Conservation (phyloP, 2,329 filamentous ascomycete species). For the Aspergillus arachidicola region DNA sequence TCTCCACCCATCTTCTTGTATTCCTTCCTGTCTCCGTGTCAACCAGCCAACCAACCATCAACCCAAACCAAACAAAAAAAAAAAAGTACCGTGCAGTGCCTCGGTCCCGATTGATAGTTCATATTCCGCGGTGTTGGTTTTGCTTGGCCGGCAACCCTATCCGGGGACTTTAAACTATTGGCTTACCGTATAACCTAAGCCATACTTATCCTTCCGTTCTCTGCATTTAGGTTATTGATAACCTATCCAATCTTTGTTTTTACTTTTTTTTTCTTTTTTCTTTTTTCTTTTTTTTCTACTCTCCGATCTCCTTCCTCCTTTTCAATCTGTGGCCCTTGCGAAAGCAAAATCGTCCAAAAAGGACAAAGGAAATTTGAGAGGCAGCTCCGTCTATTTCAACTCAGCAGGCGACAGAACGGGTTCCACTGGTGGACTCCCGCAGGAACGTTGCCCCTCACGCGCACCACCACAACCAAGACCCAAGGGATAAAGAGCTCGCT, state of each 20-base stretch:
- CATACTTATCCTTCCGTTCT: constrained; percentile 1
- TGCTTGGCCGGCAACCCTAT: constrained; percentile 10
- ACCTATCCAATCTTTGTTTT: not conserved
- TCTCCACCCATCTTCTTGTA: not conserved
- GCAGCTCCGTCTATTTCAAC: not conserved
- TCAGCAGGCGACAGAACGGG: constrained; percentile 8
- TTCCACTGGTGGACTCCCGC: constrained; percentile 13
- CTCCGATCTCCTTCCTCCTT: not conserved
- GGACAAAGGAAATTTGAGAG: not conserved
- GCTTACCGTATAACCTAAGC: constrained; percentile 6
- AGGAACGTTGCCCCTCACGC: constrained; percentile 21
- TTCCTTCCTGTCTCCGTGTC: not conserved
- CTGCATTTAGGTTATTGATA: not conserved
- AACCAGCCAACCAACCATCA: not conserved
- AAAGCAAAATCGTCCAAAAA: not conserved
- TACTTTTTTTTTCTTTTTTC: not conserved
- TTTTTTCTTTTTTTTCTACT: not conserved
- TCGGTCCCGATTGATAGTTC: not conserved
- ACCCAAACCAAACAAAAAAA: not conserved
- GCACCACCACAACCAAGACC: constrained; percentile 6
- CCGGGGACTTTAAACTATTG: constrained; percentile 6
- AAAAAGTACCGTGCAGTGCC: not conserved
- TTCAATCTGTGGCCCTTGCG: not conserved
- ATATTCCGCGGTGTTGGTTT: not conserved
- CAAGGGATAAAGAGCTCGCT: constrained; percentile 21